A percentile compares a stretch with the other conserved stretches of the same genome.
Conservation (phyloP, 2,329 filamentous ascomycete genomes). For the Exophiala calicioides region DNA sequence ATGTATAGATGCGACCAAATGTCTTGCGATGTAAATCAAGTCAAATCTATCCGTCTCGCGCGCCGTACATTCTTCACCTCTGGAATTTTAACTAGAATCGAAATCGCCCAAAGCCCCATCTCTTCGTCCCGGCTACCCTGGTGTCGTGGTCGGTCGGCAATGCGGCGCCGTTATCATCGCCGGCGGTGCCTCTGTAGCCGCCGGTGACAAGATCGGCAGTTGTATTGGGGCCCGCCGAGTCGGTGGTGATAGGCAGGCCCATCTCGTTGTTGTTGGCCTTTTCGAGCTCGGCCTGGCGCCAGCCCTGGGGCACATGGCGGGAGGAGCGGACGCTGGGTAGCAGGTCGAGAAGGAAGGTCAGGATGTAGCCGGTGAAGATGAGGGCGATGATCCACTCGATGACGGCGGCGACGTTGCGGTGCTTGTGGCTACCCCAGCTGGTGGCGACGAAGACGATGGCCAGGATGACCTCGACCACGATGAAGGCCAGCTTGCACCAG, state of each 20-base stretch:
- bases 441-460: slow-evolving; percentile 65
- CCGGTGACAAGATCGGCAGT: slow-evolving; percentile 9
- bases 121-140: slow-evolving; percentile 17
- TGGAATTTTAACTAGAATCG: slow-evolving; percentile 17
- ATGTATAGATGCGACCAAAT: too few species aligned
- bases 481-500: slow-evolving; percentile 82
- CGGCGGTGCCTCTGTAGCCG: slow-evolving; percentile 18
- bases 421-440: slow-evolving; percentile 42
- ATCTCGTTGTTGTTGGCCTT: slow-evolving; percentile 13
- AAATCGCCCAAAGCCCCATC: slow-evolving; percentile 15
- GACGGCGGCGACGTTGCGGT: slow-evolving; percentile 72
- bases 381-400: slow-evolving; percentile 66
- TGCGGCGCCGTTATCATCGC: slow-evolving; percentile 6
- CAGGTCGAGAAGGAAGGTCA: slow-evolving; percentile 85
- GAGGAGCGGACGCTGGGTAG: slow-evolving; percentile 71
- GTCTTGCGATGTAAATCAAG: too few species aligned
- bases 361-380: slow-evolving; percentile 60
- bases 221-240: slow-evolving; percentile 15
- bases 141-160: slow-evolving; percentile 8
- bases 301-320: slow-evolving; percentile 46
- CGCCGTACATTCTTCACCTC: too few species aligned
- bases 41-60: too few species aligned
- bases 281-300: slow-evolving; percentile 17
- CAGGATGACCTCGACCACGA: slow-evolving; percentile 74
- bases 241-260: slow-evolving; percentile 16